phyloP scores from a whole-genome alignment of 306 rosid genomes.

The Lotus japonicus region DNA sequence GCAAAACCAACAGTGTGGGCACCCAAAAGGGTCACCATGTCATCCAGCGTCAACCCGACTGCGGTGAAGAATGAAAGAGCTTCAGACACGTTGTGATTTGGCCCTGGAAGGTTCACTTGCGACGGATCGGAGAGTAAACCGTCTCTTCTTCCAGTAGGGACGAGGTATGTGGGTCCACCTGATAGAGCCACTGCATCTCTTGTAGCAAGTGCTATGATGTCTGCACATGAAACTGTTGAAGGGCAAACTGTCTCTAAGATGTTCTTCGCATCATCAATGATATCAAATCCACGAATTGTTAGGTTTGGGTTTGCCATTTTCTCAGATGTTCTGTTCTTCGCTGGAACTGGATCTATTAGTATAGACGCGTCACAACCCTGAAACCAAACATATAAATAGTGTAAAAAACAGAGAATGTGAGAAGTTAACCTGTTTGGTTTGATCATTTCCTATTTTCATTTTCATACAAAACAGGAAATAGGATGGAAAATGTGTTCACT shows the following conservation, averaged over 20 bases:
- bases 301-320: slow-evolving; percentile 32
- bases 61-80: slow-evolving; percentile 19
- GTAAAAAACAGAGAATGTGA: too few species aligned
- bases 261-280: slow-evolving; percentile 41
- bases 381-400: too few species aligned
- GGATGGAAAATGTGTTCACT: too few species aligned
- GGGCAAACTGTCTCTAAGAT: slow-evolving; percentile 41
- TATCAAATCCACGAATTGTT: slow-evolving; percentile 33
- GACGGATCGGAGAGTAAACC: slow-evolving; percentile 32
- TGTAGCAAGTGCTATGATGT: slow-evolving; percentile 46
- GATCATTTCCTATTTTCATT: too few species aligned
- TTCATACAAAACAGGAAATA: too few species aligned
- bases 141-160: slow-evolving; percentile 43
- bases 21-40: slow-evolving; percentile 57
- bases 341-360: slow-evolving; percentile 22
- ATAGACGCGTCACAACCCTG: slow-evolving; percentile 63
- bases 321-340: slow-evolving; percentile 13
- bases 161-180: slow-evolving; percentile 32
- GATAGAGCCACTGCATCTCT: slow-evolving; percentile 38
- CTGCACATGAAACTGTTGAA: slow-evolving; percentile 48
- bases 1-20: slow-evolving; percentile 60
- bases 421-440: too few species aligned
- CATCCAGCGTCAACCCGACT: slow-evolving; percentile 31
- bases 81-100: slow-evolving; percentile 16
- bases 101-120: slow-evolving; percentile 33